Evolutionary conservation across 1,284 basidiomycete genomes (phyloP), one percentile per base, ranked within the genome.

Genomic region (Irpex rosettiformis): DNA sequence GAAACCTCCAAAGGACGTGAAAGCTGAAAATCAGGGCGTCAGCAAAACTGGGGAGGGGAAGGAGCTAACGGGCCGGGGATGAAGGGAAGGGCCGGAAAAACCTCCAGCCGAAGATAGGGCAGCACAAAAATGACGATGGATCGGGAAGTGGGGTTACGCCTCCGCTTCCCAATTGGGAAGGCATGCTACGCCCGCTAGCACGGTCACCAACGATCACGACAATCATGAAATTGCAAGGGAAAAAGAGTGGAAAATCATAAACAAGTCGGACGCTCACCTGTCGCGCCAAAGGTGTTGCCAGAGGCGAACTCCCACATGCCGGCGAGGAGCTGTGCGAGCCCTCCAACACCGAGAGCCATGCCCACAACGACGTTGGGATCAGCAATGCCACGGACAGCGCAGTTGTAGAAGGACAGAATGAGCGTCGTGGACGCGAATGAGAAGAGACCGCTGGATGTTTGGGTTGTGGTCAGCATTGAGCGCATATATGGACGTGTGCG

Each of bases 291-390:
- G 0, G 75, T 75, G 64, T 91, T 89, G 8, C 90, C 91, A 45
- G 82, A 77, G 1, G 89, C 88, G 71, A 93, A 94, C 72, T 88
- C 86, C 87, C 88, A 90, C 86, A 89, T 88, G 45, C 88, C 87
- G 7, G 87, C 87, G 25, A 87, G 67, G 64, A 90, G 76, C 70
- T 91, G 96, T 6, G 83, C 84, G 22, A 96, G 81, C 61, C 96
- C 96, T 59, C 94, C 95, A 62, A 83, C 84, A 70, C 83, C 89
- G 61, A 91, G 71, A 5, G 91, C 91, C 84, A 95, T 91, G 62
- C 91, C 93, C 58, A 95, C 80, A 62, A 96, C 84, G 56, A 89
- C 84, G 67, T 95, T 94, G 29, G 87, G 81, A 2, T 70, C 70
- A 22, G 67, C 65, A 58, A 91, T 74, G 16, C 75, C 73, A 21